Base-by-base conservation (phyloP, 1,284 basidiomycete species). In the Heliocybe sulcata region DNA sequence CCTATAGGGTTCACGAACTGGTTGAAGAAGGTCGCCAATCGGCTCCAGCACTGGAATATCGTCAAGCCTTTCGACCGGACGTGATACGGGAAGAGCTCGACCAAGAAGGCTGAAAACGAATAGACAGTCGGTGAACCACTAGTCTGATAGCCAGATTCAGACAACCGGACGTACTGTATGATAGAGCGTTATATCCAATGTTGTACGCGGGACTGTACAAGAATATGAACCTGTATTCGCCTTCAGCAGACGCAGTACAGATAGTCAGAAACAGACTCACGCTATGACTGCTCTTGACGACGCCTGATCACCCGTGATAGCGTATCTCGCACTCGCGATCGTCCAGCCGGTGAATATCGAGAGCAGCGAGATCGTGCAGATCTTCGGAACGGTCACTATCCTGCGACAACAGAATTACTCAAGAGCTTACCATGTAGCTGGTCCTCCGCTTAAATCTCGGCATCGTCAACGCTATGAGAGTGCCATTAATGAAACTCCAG, bases 1-100 rank as follows among this genome's bases (percentile, higher is more conserved):
- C 80, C 83, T 53, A 82, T 76, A 1, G 80, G 80, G 64, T 81
- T 82, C 52, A 79, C 77, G 64, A 77, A 83, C 59, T 80, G 78
- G 62, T 82, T 83, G 69, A 82, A 79, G 61, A 77, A 79, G 3
- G 76, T 73, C 2, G 80, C 77, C 33, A 72, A 69, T 38, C 80
- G 77, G 49, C 77, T 70, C 65, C 71, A 76, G 67, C 70, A 75
- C 59, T 81, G 77, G 71, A 81, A 77, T 16, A 79, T 60, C 1
- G 75, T 67, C 47, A 79, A 69, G 25, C 77, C 78, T 62, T 78
- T 77, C 3, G 79, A 71, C 35, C 78, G 74, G 27, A 76, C 70
- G 45, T 75, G 69, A 68, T 69, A 77, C 1, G 80, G 80, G 67
- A 79, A 77, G 20, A 82, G 62, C 60, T 82, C 80, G 33, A 77